A percentile compares a stretch with the other conserved stretches of the same genome.
Evolutionary conservation across 2,329 filamentous ascomycete genomes (phyloP).

Genomic region (Penicillium sp.): DNA sequence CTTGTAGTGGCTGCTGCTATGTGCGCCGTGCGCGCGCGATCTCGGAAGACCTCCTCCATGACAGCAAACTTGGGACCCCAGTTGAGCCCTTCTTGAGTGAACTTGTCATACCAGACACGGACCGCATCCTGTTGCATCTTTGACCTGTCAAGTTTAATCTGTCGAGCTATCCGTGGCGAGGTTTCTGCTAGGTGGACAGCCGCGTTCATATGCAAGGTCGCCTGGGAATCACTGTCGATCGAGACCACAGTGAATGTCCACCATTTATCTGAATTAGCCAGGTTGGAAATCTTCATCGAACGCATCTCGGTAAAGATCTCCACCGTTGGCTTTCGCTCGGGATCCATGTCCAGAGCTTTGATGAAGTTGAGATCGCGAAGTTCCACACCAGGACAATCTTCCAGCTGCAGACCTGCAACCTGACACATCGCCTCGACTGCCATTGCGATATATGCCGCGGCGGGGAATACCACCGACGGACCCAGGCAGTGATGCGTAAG

Average conservation of each 20-base stretch:
- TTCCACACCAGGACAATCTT: background rate
- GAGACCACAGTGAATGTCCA: background rate
- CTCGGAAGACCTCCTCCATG: background rate
- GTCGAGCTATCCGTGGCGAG: background rate
- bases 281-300: background rate
- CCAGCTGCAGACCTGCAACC: background rate
- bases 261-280: background rate
- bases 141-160: background rate
- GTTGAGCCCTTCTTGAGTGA: constrained; percentile 8
- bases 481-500: constrained; percentile 36
- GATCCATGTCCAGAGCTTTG: background rate
- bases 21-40: background rate
- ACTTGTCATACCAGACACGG: constrained; percentile 9
- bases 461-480: constrained; percentile 34
- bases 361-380: background rate
- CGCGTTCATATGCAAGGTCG: background rate
- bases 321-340: background rate
- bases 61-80: constrained; percentile 8
- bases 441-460: constrained; percentile 37
- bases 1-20: background rate
- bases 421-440: constrained; percentile 31
- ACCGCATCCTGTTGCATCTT: background rate
- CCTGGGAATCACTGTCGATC: background rate
- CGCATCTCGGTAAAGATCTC: background rate
- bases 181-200: background rate